Conservation (phyloP, 768 basidiomycete genomes). For the Mycena maculata region DNA sequence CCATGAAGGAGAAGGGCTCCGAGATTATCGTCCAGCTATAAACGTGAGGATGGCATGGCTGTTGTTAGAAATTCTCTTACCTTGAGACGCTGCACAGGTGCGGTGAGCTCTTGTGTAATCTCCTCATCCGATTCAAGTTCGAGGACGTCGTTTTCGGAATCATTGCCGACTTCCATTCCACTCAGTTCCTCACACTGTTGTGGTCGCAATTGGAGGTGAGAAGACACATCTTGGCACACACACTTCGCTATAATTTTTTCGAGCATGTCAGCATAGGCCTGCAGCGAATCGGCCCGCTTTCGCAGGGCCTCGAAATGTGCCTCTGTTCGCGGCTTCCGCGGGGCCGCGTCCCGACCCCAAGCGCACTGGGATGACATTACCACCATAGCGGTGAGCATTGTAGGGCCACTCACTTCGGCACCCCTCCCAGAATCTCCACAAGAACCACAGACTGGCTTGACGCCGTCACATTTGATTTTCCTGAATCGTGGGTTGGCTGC, state of each 20-base stretch:
- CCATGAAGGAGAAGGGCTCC: slow-evolving; percentile 23
- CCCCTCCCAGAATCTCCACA: slow-evolving; percentile 24
- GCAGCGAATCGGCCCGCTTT: slow-evolving; percentile 21
- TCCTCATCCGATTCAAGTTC: slow-evolving; percentile 31
- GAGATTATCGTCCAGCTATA: slow-evolving; percentile 26
- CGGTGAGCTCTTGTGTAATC: slow-evolving; percentile 27
- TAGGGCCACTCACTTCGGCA: slow-evolving; percentile 9
- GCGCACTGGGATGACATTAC: slow-evolving; percentile 11
- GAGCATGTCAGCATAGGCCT: slow-evolving; percentile 22
- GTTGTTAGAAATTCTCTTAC: not conserved
- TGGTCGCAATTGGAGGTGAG: slow-evolving; percentile 26
- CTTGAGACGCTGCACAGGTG: slow-evolving; percentile 30
- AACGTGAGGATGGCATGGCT: too few relatives aligned
- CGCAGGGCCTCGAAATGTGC: slow-evolving; percentile 34
- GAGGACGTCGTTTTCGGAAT: slow-evolving; percentile 5
- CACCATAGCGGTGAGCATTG: not conserved
- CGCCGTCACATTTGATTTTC: slow-evolving; percentile 34
- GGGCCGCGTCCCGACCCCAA: slow-evolving; percentile 17
- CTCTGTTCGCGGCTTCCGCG: slow-evolving; percentile 23
- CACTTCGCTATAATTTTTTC: slow-evolving; percentile 22
- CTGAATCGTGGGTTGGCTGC: not conserved
- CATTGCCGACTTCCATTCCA: not conserved
- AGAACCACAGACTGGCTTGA: slow-evolving; percentile 27
- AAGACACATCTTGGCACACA: slow-evolving; percentile 26
- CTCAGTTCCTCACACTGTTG: not conserved